A percentile compares a stretch with the other conserved stretches of the same genome.
phyloP scores from a whole-genome alignment of 1,284 basidiomycete genomes.

The Pascua sp. region DNA sequence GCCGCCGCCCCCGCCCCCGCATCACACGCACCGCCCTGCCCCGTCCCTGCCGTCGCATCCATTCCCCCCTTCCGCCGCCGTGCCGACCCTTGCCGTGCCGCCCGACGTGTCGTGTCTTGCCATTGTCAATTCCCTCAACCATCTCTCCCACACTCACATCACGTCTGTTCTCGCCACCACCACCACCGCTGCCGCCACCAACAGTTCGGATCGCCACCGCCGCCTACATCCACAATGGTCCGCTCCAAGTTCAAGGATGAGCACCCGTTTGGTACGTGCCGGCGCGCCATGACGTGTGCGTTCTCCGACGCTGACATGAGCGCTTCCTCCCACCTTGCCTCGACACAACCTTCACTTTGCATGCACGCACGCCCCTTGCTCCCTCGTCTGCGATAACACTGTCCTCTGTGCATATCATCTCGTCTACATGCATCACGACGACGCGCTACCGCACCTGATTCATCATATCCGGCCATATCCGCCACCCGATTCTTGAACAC shows the following conservation, averaged over 20 bases:
- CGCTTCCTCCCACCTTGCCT: neutral
- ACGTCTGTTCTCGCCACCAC: neutral
- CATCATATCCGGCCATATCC: too few relatives aligned
- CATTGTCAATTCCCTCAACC: neutral
- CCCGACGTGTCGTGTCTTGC: neutral
- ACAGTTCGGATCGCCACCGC: neutral
- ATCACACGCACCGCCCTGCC: too few relatives aligned
- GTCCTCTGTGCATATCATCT: too few relatives aligned
- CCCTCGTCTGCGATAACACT: neutral
- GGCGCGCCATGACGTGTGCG: constrained; percentile 7
- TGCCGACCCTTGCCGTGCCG: too few relatives aligned
- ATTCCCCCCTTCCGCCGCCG: too few relatives aligned
- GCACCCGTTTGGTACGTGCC: constrained; percentile 85
- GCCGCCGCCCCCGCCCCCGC: too few relatives aligned
- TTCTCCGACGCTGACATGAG: constrained; percentile 4
- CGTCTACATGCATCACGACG: neutral
- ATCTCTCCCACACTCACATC: neutral
- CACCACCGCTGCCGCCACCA: neutral
- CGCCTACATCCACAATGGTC: constrained; percentile 55
- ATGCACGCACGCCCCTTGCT: neutral
- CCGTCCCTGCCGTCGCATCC: too few relatives aligned
- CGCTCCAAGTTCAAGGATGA: constrained; percentile 99
- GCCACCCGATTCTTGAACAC: neutral
- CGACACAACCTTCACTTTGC: neutral
- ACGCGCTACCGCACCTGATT: neutral